Evolutionary conservation across 495 filamentous ascomycete species (phyloP), one percentile per base, ranked within the genome.

Genomic region (Penicillium canariense): DNA sequence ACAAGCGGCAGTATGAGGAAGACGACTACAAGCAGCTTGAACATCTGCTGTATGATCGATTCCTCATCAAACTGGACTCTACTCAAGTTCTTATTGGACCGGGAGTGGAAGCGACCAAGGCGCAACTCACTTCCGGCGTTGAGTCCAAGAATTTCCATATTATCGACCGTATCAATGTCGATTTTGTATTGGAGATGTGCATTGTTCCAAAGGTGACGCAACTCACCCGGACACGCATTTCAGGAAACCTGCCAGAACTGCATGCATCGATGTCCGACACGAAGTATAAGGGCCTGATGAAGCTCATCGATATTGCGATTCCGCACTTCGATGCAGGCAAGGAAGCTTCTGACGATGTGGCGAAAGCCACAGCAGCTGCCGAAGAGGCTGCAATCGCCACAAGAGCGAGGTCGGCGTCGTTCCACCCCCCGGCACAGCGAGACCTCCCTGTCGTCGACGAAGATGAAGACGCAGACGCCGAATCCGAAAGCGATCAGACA

Each of bases 271-370:
- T 91, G 32, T 96, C 91, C 1, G 94, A 98, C 62, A 86, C 84
- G 35, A 98, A 97, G 68, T 98, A 98, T 69, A 97, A 96, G 71
- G 89, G 83, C 6, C 65, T 97, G 47, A 97, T 98, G 95, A 93
- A 87, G 60, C 76, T 98, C 46, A 91, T 98, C 54, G 93, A 97
- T 59, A 89, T 97, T 49, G 92, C 94, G 3, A 89, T 97, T 56
- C 94, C 94, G 5, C 89, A 88, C 39, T 85, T 96, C 50, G 84
- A 84, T 32, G 81, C 77, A 9, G 78, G 81, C 34, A 62, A 51
- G 2, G 45, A 63, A n/a, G 55, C 56, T 31, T 50, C 75, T 52
- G 52, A 56, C 34, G 54, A 63, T 31, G 48, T 56, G 17, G 18
- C 60, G 46, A 23, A 48, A 11, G 58, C 57, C 32, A 49, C 44